These are phyloP conservation scores for Magnusiomyces suaveolens DNA, from an alignment of 1,139 yeast genomes.

Conservation along the genomic window DNA sequence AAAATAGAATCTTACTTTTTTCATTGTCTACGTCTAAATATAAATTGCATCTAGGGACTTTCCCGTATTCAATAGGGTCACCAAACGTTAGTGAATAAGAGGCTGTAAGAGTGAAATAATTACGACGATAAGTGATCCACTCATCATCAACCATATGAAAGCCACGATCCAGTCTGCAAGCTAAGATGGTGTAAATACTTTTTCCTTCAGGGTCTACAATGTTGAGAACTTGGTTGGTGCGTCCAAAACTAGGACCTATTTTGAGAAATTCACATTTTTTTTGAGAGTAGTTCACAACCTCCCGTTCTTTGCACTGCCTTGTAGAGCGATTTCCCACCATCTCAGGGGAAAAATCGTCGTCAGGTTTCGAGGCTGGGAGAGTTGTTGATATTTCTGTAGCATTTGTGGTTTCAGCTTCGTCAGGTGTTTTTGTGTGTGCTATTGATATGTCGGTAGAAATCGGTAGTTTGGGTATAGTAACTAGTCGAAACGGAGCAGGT, in stretches of 20 bases:
- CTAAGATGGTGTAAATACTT: conserved; percentile 11
- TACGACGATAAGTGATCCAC: conserved; percentile 14
- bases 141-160: conserved; percentile 10
- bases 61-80: conserved; percentile 9
- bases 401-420: no score
- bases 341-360: no score
- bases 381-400: no score
- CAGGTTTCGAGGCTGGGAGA: no score
- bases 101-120: conserved; percentile 12
- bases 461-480: no score
- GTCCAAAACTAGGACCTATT: conserved; percentile 13
- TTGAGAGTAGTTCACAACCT: background rate
- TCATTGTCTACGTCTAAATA: conserved; percentile 7
- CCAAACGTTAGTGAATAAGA: conserved; percentile 10
- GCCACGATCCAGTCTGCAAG: conserved; percentile 14
- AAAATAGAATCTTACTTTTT: conserved; percentile 7
- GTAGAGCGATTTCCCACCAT: no score
- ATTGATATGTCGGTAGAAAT: no score
- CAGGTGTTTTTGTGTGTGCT: no score
- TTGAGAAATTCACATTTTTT: conserved; percentile 11
- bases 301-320: no score
- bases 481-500: no score
- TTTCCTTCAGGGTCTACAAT: conserved; percentile 12
- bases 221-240: conserved; percentile 14
- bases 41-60: conserved; percentile 12